A percentile compares a stretch with the other conserved stretches of the same genome.
These are phyloP conservation scores for Fusarium sp. DNA, from an alignment of 2,329 filamentous ascomycete genomes.

Conservation along the genomic window DNA sequence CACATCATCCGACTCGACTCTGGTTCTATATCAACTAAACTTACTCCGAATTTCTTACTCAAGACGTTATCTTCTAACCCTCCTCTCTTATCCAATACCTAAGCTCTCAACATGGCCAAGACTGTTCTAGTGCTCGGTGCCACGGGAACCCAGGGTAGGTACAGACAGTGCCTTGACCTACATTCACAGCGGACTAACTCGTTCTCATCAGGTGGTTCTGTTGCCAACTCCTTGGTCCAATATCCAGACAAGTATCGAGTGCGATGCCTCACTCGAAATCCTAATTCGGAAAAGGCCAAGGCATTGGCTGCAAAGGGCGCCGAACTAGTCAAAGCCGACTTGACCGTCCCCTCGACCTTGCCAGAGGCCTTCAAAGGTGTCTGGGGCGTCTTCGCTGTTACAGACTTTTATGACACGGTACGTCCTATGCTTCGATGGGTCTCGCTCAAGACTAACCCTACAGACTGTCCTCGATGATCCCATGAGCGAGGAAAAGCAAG, in stretches of 20 bases:
- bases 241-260: constrained; percentile 22
- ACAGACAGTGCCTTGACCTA: too few species aligned
- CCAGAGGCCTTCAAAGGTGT: constrained; percentile 14
- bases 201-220: constrained; percentile 11
- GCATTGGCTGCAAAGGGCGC: constrained; percentile 15
- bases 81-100: too few species aligned
- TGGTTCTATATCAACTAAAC: too few species aligned
- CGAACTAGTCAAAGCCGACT: constrained; percentile 18
- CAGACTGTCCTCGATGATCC: constrained; percentile 24
- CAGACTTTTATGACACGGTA: constrained; percentile 29
- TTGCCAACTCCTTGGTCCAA: constrained; percentile 21
- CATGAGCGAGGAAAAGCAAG: constrained; percentile 29
- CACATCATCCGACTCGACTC: too few species aligned
- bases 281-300: constrained; percentile 21
- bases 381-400: constrained; percentile 27
- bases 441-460: background rate
- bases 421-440: background rate
- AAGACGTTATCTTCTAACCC: too few species aligned
- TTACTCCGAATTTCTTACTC: too few species aligned
- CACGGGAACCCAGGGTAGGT: constrained; percentile 26
- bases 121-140: constrained; percentile 24
- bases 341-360: constrained; percentile 23
- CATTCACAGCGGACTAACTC: background rate
- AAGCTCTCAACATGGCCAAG: constrained; percentile 5
- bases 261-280: constrained; percentile 22